A percentile compares a stretch with the other conserved stretches of the same genome.
These are phyloP conservation scores for Ammopiptanthus mongolicus DNA, from an alignment of 306 rosid species.

Conservation along the genomic window DNA sequence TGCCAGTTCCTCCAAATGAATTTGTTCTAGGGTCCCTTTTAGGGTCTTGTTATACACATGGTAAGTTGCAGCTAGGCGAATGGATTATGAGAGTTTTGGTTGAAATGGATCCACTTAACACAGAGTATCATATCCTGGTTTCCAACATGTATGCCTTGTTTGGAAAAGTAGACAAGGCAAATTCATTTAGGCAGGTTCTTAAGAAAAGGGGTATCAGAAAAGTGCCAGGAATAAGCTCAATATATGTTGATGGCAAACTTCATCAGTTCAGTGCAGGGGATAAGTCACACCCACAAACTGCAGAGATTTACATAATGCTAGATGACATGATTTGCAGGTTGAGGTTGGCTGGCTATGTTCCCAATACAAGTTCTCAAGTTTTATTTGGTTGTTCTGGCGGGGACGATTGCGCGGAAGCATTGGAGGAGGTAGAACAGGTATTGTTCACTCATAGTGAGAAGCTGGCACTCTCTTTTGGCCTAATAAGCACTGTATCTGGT, in stretches of 20 bases:
- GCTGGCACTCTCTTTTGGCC: constrained; percentile 72
- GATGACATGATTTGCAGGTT: constrained; percentile 54
- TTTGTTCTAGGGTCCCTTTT: constrained; percentile 68
- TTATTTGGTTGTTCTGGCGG: constrained; percentile 34
- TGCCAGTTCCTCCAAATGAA: constrained; percentile 71
- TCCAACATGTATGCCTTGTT: constrained; percentile 58
- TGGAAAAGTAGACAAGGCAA: constrained; percentile 54
- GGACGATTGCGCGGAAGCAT: constrained; percentile 28
- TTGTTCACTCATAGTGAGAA: constrained; percentile 74
- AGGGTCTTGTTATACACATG: constrained; percentile 56
- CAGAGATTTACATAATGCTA: constrained; percentile 44
- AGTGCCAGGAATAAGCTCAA: constrained; percentile 67
- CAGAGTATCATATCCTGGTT: constrained; percentile 59
- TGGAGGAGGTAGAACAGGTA: constrained; percentile 70
- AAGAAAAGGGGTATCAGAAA: constrained; percentile 51
- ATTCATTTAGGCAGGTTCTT: constrained; percentile 48
- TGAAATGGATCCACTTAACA: constrained; percentile 54
- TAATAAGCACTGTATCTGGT: constrained; percentile 46
- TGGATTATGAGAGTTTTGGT: constrained; percentile 42
- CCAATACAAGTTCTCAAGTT: constrained; percentile 50
- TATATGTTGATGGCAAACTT: constrained; percentile 50
- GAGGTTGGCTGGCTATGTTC: constrained; percentile 64
- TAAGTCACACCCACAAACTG: constrained; percentile 44
- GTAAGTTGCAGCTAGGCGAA: constrained; percentile 56
- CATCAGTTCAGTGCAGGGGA: constrained; percentile 69